Base-by-base conservation (phyloP, 176 grass and related monocot species). In the Cocos nucifera region DNA sequence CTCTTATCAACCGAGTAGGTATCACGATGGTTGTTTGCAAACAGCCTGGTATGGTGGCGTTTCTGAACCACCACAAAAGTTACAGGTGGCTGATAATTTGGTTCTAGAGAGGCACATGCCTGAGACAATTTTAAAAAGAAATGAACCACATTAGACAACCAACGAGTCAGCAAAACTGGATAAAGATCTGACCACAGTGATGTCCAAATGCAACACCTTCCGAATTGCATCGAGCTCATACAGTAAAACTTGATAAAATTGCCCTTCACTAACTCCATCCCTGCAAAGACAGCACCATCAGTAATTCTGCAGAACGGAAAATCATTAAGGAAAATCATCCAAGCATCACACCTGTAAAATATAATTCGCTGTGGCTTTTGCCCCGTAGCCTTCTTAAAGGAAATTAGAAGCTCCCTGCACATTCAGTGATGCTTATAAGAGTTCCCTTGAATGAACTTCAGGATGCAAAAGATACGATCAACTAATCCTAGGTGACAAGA, bases 61-160 rank as follows among this genome's bases (percentile, higher is more conserved):
- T 97, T 91, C 72, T 97, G 87, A 51, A 97, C 87, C 44, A 97
- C 93, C 0, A 97, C 63, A 61, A 92, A 97, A 21, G 87, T 97
- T 16, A 88, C 81, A 3, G 76, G 84, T 0, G 87, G 93, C 24
- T 88, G 84, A 59, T 97, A 97, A 69, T 97, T 80, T 28, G 81
- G 78, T 56, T 88, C 87, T 15, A 92, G 72, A 24, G 93, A 97
- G 12, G 81, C 76, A 55, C 93, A 91, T 0, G 92, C 92, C 92
- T 97, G 51, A 80, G 39, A 74, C 17, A 57, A 58, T 9, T 66
- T 51, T 30, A 51, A 27, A 49, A 4, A 73, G 25, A 44, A 65
- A 44, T 12, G 24, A 44, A 64, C 29, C 29, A 53, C 67, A 54
- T 73, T 28, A 50, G 20, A 2, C 23, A 19, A 64, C 15, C 30